phyloP scores from a whole-genome alignment of 352 stramenopile genomes.

The Phytophthora tentaculata region DNA sequence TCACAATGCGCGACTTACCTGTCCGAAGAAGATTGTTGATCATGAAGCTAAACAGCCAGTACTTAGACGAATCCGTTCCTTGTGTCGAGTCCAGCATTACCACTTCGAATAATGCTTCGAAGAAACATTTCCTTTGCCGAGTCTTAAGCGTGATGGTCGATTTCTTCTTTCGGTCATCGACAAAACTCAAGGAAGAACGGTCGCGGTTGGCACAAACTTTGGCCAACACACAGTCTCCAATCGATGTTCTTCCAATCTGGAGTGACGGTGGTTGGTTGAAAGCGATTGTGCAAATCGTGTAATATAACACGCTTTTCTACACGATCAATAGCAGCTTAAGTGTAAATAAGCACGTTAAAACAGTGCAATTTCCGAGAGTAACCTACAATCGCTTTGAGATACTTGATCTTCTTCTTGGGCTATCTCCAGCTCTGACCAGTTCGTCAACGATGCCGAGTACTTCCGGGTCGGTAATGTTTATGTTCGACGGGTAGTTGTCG shows the following conservation, averaged over 20 bases:
- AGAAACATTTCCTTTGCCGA: background rate
- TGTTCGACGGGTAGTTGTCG: too few species aligned
- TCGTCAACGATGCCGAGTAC: too few species aligned
- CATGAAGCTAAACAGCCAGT: background rate
- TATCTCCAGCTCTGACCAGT: too few species aligned
- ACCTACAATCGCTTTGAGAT: too few species aligned
- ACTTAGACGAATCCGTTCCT: background rate
- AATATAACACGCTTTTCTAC: slow-evolving; percentile 1
- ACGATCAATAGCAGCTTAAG: background rate
- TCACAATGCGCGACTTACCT: background rate
- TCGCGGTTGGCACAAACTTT: background rate
- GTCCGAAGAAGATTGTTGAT: background rate
- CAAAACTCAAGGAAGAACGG: background rate
- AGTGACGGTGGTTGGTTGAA: background rate
- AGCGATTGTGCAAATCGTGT: background rate
- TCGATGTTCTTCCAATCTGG: background rate
- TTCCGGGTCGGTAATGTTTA: too few species aligned
- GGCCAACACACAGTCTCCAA: background rate
- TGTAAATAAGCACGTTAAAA: too few species aligned
- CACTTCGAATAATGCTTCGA: background rate
- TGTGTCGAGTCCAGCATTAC: background rate
- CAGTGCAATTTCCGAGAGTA: too few species aligned
- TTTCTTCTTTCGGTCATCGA: background rate
- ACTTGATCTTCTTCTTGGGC: too few species aligned
- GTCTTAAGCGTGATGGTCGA: background rate